A percentile compares a stretch with the other conserved stretches of the same genome.
These are phyloP conservation scores for Nymphaea thermarum DNA, from an alignment of 164 flowering plant species.

Conservation along the genomic window DNA sequence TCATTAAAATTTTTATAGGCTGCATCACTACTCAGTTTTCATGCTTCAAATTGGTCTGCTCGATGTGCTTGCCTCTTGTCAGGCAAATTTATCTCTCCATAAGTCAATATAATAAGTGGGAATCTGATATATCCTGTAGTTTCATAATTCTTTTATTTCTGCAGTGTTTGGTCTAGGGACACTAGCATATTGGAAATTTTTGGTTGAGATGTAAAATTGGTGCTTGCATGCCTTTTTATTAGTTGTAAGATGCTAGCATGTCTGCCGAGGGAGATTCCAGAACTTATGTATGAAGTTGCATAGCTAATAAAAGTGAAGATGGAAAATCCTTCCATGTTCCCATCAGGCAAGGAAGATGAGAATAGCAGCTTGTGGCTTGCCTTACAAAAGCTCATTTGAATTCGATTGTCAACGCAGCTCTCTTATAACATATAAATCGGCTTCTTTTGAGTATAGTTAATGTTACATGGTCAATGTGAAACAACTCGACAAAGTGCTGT, in stretches of 20 bases:
- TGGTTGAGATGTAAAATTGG: background rate
- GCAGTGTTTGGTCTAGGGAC: background rate
- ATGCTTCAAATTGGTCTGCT: background rate
- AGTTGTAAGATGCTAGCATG: background rate
- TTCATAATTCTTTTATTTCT: background rate
- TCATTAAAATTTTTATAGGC: slow-evolving; percentile 2
- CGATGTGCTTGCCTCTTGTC: background rate
- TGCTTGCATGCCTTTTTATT: background rate
- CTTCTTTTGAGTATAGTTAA: no score
- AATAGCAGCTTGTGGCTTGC: no score
- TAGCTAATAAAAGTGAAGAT: no score
- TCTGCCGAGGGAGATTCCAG: background rate
- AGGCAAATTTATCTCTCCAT: background rate
- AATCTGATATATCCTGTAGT: background rate
- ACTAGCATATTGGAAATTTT: background rate
- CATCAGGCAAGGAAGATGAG: no score
- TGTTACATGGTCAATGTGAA: no score
- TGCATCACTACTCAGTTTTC: background rate
- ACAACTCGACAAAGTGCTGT: no score
- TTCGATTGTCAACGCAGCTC: no score
- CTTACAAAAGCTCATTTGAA: no score
- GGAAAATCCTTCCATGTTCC: no score
- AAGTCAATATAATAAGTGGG: background rate
- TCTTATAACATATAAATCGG: no score
- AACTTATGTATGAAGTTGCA: no score